Conservation (phyloP, 164 flowering plant genomes). For the Piper longum region DNA sequence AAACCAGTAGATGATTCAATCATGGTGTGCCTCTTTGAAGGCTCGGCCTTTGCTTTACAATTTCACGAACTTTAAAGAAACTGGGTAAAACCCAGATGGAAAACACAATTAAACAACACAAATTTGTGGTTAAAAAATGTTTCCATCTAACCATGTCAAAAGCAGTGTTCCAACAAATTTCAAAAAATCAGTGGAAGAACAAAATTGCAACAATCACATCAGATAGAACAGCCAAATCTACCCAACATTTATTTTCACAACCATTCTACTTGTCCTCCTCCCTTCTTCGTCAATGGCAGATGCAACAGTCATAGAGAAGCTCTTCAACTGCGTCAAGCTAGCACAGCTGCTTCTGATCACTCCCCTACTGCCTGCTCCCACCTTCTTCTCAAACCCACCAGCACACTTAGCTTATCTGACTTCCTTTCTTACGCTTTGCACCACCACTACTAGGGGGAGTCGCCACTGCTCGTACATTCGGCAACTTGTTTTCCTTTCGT, state of each 20-base stretch:
- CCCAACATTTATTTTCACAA: constrained; percentile 17
- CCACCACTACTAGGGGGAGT: constrained; percentile 27
- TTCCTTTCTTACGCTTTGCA: constrained; percentile 13
- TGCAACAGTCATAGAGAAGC: constrained; percentile 30
- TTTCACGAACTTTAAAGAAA: too few relatives aligned
- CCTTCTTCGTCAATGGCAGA: constrained; percentile 37
- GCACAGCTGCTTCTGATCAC: constrained; percentile 30
- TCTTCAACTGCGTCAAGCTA: constrained; percentile 45
- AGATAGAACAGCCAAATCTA: too few relatives aligned
- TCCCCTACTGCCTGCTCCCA: constrained; percentile 6
- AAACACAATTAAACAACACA: too few relatives aligned
- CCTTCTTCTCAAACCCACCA: constrained; percentile 37
- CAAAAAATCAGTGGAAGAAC: too few relatives aligned
- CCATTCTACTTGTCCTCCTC: constrained; percentile 10
- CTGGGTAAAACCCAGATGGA: too few relatives aligned
- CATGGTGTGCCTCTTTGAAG: too few relatives aligned
- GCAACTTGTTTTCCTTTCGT: constrained; percentile 70
- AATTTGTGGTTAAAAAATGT: too few relatives aligned
- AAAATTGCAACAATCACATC: too few relatives aligned
- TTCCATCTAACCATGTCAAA: too few relatives aligned
- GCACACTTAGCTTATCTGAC: constrained; percentile 55
- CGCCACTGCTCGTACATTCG: constrained; percentile 22
- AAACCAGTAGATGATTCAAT: too few relatives aligned
- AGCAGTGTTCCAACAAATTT: too few relatives aligned
- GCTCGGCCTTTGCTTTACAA: too few relatives aligned